Conservation (phyloP, 805 yeast genomes). For the Suhomyces sp. region DNA sequence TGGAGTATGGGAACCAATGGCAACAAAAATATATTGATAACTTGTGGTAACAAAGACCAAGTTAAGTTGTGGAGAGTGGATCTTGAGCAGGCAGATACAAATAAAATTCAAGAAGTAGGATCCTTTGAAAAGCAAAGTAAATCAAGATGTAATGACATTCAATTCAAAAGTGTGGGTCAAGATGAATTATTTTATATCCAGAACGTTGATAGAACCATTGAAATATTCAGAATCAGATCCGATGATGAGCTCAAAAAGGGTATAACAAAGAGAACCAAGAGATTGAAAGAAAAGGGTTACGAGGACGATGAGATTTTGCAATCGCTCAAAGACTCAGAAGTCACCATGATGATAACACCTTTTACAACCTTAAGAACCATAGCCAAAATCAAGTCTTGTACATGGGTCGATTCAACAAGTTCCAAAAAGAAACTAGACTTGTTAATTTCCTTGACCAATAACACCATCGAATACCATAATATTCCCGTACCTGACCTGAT, state of each 20-base stretch:
- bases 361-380: conserved; percentile 63
- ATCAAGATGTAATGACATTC: conserved; percentile 60
- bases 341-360: conserved; percentile 63
- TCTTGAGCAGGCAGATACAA: conserved; percentile 47
- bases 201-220: conserved; percentile 77
- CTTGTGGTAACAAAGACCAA: conserved; percentile 79
- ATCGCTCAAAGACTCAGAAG: conserved; percentile 42
- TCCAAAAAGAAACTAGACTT: conserved; percentile 54
- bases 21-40: conserved; percentile 47
- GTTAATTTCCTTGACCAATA: conserved; percentile 64
- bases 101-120: conserved; percentile 56
- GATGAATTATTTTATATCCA: conserved; percentile 63
- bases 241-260: conserved; percentile 79
- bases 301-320: conserved; percentile 53
- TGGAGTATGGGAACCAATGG: conserved; percentile 69
- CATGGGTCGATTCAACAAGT: conserved; percentile 50
- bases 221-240: conserved; percentile 72
- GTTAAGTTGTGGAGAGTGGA: conserved; percentile 81
- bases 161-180: conserved; percentile 40
- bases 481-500: conserved; percentile 54
- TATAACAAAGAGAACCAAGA: conserved; percentile 68
- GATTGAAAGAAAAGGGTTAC: conserved; percentile 70
- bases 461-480: conserved; percentile 68
- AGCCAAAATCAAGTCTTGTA: conserved; percentile 60
- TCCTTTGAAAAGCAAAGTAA: conserved; percentile 71